A percentile compares a stretch with the other conserved stretches of the same genome.
These are phyloP conservation scores for Suhomyces faveliae DNA, from an alignment of 805 yeast genomes.

Conservation along the genomic window DNA sequence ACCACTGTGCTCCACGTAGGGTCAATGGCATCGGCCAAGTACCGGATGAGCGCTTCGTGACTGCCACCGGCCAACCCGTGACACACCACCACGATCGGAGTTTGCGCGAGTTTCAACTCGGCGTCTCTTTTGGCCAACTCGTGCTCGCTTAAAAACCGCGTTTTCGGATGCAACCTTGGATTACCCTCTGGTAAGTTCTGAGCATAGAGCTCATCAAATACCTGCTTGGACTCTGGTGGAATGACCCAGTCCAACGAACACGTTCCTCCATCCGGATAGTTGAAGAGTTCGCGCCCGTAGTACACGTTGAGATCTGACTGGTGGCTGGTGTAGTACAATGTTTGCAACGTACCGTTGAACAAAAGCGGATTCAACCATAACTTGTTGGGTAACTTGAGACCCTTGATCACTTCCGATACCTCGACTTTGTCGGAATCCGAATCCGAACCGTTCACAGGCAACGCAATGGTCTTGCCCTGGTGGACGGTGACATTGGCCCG, in stretches of 20 bases:
- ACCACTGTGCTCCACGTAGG: conserved; percentile 61
- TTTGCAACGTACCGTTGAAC: conserved; percentile 75
- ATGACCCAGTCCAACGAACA: conserved; percentile 75
- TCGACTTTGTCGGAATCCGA: conserved; percentile 1
- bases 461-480: conserved; percentile 16
- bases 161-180: conserved; percentile 46
- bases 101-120: conserved; percentile 21
- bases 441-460: conserved; percentile 9
- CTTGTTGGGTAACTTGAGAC: conserved; percentile 21
- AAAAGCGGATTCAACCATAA: conserved; percentile 61
- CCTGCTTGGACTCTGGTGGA: conserved; percentile 29
- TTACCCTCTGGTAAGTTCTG: conserved; percentile 35
- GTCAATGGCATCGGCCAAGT: conserved; percentile 45
- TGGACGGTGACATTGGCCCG: conserved; percentile 31
- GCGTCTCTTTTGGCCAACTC: conserved; percentile 39
- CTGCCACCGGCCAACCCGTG: conserved; percentile 88
- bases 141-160: conserved; percentile 48
- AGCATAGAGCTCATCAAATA: conserved; percentile 23
- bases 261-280: conserved; percentile 64
- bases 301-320: conserved; percentile 53
- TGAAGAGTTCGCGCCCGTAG: conserved; percentile 70
- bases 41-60: conserved; percentile 73
- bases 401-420: conserved; percentile 11
- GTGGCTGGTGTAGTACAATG: conserved; percentile 62
- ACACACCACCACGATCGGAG: conserved; percentile 61